Conservation (phyloP, 108 stramenopile genomes). For the Nitzschia sp. region DNA sequence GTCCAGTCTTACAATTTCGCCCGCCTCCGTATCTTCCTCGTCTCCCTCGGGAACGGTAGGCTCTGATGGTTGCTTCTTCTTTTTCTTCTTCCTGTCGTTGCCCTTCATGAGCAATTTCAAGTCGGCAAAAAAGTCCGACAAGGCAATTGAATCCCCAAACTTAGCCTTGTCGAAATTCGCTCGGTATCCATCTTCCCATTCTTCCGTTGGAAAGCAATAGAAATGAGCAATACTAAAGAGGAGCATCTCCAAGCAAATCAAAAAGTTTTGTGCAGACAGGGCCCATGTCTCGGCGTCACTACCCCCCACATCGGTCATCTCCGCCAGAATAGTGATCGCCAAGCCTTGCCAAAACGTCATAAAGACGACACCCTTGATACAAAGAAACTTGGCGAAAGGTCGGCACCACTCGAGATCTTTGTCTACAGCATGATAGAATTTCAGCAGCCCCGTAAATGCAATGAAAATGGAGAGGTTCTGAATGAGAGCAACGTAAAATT, state of each 20-base stretch:
- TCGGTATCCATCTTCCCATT: slow-evolving; percentile 88
- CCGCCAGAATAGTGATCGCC: slow-evolving; percentile 65
- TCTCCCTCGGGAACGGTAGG: slow-evolving; percentile 37
- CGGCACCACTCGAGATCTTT: slow-evolving; percentile 88
- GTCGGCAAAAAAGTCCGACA: slow-evolving; percentile 86
- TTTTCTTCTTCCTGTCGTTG: slow-evolving; percentile 19
- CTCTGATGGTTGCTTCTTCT: slow-evolving; percentile 17
- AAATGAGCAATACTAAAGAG: slow-evolving; percentile 89
- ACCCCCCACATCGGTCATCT: slow-evolving; percentile 66
- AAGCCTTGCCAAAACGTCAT: slow-evolving; percentile 96
- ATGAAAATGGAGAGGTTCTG: slow-evolving; percentile 85
- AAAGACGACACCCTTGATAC: slow-evolving; percentile 75
- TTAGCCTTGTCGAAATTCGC: slow-evolving; percentile 51
- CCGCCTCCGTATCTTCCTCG: slow-evolving; percentile 22
- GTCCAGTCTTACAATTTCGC: not conserved
- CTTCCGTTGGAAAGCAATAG: slow-evolving; percentile 91
- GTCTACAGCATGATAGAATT: slow-evolving; percentile 91
- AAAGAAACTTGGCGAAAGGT: slow-evolving; percentile 88
- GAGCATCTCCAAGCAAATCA: slow-evolving; percentile 95
- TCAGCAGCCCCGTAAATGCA: slow-evolving; percentile 89
- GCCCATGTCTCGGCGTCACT: slow-evolving; percentile 66
- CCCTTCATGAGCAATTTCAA: slow-evolving; percentile 62
- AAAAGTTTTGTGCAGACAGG: slow-evolving; percentile 84
- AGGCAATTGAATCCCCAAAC: slow-evolving; percentile 85
- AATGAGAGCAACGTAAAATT: slow-evolving; percentile 73